Conservation (phyloP, 225 moss, liverwort and hornwort genomes). For the Sphagnum contortum region DNA sequence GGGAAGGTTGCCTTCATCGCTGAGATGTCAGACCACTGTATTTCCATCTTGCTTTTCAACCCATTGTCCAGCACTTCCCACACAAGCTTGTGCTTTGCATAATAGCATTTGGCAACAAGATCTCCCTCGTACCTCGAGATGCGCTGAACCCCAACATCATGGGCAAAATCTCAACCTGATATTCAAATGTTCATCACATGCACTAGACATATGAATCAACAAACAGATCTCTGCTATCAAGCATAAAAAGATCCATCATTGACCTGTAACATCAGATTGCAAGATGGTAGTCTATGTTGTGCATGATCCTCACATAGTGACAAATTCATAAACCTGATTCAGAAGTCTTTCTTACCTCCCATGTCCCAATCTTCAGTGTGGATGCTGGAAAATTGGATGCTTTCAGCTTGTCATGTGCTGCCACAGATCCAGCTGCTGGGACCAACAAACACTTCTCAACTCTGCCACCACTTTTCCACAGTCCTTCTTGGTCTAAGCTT, state of each 20-base stretch:
- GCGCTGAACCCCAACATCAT: slow-evolving; percentile 27
- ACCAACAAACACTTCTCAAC: slow-evolving; percentile 49
- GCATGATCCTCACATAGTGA: background rate
- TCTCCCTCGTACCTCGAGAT: slow-evolving; percentile 89
- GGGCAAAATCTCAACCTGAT: too few relatives aligned
- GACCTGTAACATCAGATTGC: too few relatives aligned
- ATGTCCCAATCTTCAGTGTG: slow-evolving; percentile 73
- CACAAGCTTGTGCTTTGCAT: slow-evolving; percentile 92
- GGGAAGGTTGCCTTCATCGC: slow-evolving; percentile 93
- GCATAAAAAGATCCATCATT: too few relatives aligned
- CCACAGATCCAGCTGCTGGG: slow-evolving; percentile 30
- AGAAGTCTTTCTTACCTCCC: slow-evolving; percentile 55
- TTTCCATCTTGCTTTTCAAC: slow-evolving; percentile 96
- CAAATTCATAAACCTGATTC: background rate
- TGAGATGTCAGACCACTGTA: slow-evolving; percentile 96
- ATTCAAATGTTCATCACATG: too few relatives aligned
- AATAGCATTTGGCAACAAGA: slow-evolving; percentile 95
- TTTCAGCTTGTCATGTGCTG: slow-evolving; percentile 80
- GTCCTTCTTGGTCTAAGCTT: slow-evolving; percentile 23
- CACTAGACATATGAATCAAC: too few relatives aligned
- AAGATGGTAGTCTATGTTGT: too few relatives aligned
- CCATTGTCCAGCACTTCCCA: slow-evolving; percentile 97
- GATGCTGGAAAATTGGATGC: slow-evolving; percentile 97
- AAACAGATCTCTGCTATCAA: too few relatives aligned
- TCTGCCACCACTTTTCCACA: slow-evolving; percentile 27